Evolutionary conservation across 305 asterid species (phyloP), one percentile per base, ranked within the genome.

Genomic region (Fraxinus baroniana): DNA sequence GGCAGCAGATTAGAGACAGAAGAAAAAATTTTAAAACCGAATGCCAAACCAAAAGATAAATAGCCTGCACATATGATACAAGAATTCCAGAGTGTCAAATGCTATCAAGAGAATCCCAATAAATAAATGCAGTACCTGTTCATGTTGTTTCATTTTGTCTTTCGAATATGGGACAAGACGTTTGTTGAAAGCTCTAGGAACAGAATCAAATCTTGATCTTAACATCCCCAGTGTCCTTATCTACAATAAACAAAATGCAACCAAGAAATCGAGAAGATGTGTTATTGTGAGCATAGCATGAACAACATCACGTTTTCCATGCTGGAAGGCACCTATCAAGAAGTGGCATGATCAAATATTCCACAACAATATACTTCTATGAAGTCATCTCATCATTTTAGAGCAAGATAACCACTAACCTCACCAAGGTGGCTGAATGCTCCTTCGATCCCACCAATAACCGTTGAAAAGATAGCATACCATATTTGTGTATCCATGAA

Each of bases 361-460:
- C 68, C 80, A 78, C 32, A 20, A 52, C 28, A 30, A 78, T 72
- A 78, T 20, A 78, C 5, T 55, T 78, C n/a, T 15, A 55, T 13
- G 9, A 33, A 15, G 77, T 35, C 57, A 73, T 77, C 84, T 41
- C 39, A 77, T 39, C 83, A 77, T 64, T 39, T 24, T 52, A 62
- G 46, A 79, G 79, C 41, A 33, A 28, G 83, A 52, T 60, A 78
- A 89, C 78, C 85, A 84, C 91, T 84, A 83, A 93, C 99, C 98
- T 97, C 99, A 74, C 99, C 99, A 62, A 97, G 97, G 87, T 95
- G 99, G 84, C 98, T 95, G 93, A 97, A 97, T 84, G 98, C 99
- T 83, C 98, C 99, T 86, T 91, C 88, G 81, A 94, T 97, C 81
- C 98, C 99, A 83, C 99, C 99, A 84, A 95, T 86, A 52, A 97